Base-by-base conservation (phyloP, 163 green algal species). In the Volvox carteri region DNA sequence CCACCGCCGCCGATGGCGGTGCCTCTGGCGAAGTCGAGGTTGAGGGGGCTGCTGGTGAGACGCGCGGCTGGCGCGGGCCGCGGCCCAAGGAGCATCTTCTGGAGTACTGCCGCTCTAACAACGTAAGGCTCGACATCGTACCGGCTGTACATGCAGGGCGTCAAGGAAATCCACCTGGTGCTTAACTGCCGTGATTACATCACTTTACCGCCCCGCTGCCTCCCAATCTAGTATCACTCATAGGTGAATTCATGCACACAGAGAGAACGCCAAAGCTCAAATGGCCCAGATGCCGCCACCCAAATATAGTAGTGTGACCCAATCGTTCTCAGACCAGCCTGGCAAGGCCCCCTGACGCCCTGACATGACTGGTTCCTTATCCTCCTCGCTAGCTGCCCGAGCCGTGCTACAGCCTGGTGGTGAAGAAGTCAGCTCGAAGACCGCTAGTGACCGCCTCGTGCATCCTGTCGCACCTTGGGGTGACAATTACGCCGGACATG, bases 401-500 rank as follows among this genome's bases (percentile, higher is more conserved):
- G 65, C 86, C 86, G 1, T 90, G 86, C 77, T 90, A 90, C 86
- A 86, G 74, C 86, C 68, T 90, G 54, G 72, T 90, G 37, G 86
- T 86, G 16, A 86, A 86, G 50, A 90, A 86, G 76, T 86, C 58
- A 25, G 68, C 86, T 30, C 70, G 76, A 12, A 76, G 86, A 14
- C 60, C 70, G 11, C 46, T 86, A 37, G 81, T 79, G 41, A 86
- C 76, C 18, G 77, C 62, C 25, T 85, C 76, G 28, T 90, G 86
- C 77, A 87, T 90, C 46, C 77, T 90, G 86, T 79, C 86, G 37
- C 86, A 90, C 65, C 76, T 90, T 39, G 86, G 86, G 25, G 65
- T 90, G 74, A 78, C 86, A 19, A 56, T 90, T 74, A 90, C 85
- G 8, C 85, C 85, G 7, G 85, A 85, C 48, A 75, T 85, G 85